A percentile compares a stretch with the other conserved stretches of the same genome.
Conservation (phyloP, 495 filamentous ascomycete species). For the Cercophora newfieldiana region DNA sequence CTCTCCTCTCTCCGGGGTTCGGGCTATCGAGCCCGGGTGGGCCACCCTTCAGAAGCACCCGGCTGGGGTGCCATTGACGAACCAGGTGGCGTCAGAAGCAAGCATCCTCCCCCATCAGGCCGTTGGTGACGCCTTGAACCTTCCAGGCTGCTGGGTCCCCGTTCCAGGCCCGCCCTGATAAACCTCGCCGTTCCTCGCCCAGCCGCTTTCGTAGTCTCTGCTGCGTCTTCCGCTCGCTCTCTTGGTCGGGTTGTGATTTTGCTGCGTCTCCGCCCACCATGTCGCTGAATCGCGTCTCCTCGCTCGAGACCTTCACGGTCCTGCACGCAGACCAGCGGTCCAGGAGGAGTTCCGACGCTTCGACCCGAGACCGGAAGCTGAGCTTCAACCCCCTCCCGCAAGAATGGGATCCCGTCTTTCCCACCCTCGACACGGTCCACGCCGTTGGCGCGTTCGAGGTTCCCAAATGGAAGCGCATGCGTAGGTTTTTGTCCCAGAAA, state of each 20-base stretch:
- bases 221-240: neutral
- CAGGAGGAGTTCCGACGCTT: conserved; percentile 43
- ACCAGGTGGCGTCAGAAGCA: conserved; percentile 12
- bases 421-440: conserved; percentile 37
- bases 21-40: conserved; percentile 3
- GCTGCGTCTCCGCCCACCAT: conserved; percentile 29
- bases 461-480: conserved; percentile 59
- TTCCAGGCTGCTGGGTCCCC: neutral
- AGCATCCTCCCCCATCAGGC: neutral
- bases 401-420: conserved; percentile 45
- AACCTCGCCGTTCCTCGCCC: neutral
- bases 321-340: conserved; percentile 40
- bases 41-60: conserved; percentile 10
- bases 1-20: conserved; percentile 2
- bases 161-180: no score
- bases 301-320: conserved; percentile 51
- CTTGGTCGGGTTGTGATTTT: neutral
- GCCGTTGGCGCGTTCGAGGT: conserved; percentile 72
- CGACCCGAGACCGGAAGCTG: conserved; percentile 46
- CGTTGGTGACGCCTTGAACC: conserved; percentile 1
- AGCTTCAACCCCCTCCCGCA: conserved; percentile 56
- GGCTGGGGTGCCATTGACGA: conserved; percentile 19
- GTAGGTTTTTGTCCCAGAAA: conserved; percentile 44
- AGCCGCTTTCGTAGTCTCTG: neutral
- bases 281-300: conserved; percentile 53